Percentiles rank a stretch among this genome's conserved stretches.
These are phyloP conservation scores for Russula griseocarnosa DNA, from an alignment of 768 basidiomycete species.

Conservation along the genomic window DNA sequence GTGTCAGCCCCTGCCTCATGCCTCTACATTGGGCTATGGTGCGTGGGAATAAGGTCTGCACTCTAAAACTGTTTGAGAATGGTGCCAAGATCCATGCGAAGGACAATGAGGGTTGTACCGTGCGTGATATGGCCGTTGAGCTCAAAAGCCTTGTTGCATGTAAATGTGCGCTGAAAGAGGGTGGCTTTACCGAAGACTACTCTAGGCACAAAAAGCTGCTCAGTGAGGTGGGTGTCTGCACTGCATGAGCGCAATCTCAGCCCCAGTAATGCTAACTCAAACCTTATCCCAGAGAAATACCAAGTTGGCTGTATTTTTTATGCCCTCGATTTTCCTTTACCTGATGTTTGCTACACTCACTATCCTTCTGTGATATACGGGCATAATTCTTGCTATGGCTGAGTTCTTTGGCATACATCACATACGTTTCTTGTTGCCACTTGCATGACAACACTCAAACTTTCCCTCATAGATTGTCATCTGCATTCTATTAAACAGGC, in stretches of 20 bases:
- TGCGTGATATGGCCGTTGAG: constrained; percentile 92
- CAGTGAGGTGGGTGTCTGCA: constrained; percentile 52
- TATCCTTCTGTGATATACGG: constrained; percentile 87
- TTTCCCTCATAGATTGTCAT: constrained; percentile 59
- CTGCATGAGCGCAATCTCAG: constrained; percentile 1
- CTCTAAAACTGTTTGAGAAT: constrained; percentile 77
- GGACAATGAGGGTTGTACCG: constrained; percentile 80
- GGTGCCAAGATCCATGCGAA: constrained; percentile 79
- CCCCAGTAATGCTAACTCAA: constrained; percentile 12
- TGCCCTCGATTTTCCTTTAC: constrained; percentile 77
- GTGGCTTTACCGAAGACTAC: constrained; percentile 76
- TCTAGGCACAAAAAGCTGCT: constrained; percentile 60
- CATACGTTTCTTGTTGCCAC: constrained; percentile 44
- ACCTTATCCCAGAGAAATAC: constrained; percentile 61
- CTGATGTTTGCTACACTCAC: constrained; percentile 81
- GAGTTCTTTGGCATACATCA: constrained; percentile 94
- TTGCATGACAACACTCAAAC: constrained; percentile 14
- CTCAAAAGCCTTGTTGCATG: constrained; percentile 88
- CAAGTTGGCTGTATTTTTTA: constrained; percentile 68
- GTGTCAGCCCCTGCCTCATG: too few relatives aligned
- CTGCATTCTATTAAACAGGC: constrained; percentile 77
- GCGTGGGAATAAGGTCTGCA: constrained; percentile 84
- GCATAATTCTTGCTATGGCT: constrained; percentile 73
- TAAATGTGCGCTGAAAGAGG: constrained; percentile 84
- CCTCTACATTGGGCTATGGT: constrained; percentile 98